Percentiles rank a stretch among this genome's conserved stretches.
These are phyloP conservation scores for Cercospora sesami DNA, from an alignment of 2,329 filamentous ascomycete species.

Conservation along the genomic window DNA sequence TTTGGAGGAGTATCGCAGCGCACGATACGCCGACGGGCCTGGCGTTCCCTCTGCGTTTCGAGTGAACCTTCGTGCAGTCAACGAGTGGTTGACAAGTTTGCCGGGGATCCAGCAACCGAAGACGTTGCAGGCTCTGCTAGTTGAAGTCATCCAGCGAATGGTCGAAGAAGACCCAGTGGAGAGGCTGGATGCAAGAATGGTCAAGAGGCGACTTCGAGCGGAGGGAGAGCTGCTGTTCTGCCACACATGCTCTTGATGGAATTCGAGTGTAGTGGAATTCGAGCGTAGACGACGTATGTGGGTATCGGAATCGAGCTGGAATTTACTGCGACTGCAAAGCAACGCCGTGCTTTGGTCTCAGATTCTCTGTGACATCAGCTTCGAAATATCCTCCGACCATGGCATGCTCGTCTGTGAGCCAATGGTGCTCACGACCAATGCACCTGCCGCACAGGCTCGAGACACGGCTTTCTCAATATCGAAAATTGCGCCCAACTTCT, in stretches of 20 bases:
- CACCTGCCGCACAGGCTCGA: not conserved
- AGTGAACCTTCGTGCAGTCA: not conserved
- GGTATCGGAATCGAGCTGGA: too few relatives aligned
- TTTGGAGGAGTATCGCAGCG: not conserved
- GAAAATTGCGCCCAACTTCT: not conserved
- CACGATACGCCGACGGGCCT: not conserved
- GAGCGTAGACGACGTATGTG: too few relatives aligned
- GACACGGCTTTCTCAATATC: not conserved
- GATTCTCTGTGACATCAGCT: not conserved
- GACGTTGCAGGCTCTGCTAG: not conserved
- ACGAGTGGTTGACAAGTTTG: not conserved
- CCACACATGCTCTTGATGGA: not conserved
- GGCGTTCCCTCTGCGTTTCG: not conserved
- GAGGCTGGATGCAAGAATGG: not conserved
- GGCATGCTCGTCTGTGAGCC: not conserved
- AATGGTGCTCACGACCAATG: not conserved
- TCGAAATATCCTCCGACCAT: not conserved
- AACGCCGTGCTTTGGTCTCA: not conserved
- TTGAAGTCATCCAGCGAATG: not conserved
- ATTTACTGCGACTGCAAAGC: too few relatives aligned
- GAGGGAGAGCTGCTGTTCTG: not conserved
- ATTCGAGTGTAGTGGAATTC: not conserved
- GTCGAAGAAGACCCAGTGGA: not conserved
- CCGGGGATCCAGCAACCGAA: not conserved
- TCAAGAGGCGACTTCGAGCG: not conserved